Evolutionary conservation across 306 rosid genomes (phyloP), one percentile per base, ranked within the genome.

Genomic region (Cucumis sativus): DNA sequence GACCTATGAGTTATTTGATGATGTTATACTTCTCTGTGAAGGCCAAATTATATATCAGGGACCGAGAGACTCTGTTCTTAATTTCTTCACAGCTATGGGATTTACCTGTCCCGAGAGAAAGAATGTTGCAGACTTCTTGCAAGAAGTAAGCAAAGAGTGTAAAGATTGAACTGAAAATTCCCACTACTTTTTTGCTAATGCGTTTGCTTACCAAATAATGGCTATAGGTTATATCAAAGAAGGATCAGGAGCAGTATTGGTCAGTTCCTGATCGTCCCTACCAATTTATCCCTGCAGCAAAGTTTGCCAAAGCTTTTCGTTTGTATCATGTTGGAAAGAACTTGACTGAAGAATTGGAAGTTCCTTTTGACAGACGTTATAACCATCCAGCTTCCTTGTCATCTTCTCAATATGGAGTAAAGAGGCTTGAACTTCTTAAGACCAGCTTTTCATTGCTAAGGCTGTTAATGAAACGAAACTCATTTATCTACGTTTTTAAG

Each of bases 231-330:
- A 92, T 86, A 41, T 96, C 99, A 6, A 86, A 87, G 89, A 96
- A 96, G 85, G 99, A 92, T 87, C 99, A 96, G 89, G 92, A 91
- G 91, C 99, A 96, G 85, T 91, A 96, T 82, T 96, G 99, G 99
- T 86, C 89, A 7, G 83, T 85, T 80, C 89, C 80, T 11, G 89
- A 84, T 82, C 86, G 92, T 78, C 97, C 96, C 54, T 89, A 96
- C 89, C 89, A 86, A 80, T 86, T 84, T 80, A 85, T 92, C 84
- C 87, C 98, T 52, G 91, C 84, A 21, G 93, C 86, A 73, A 93
- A 91, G 83, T 92, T 96, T 73, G 97, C 89, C 3, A 89, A 92
- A 77, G 90, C 92, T 63, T 96, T 91, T 88, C 88, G 79, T 67
- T 82, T 79, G 79, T 89, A 85, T 83, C 89, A 85, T 67, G 83